Base-by-base conservation (phyloP, 169 alveolate genomes). In the Cryptosporidium felis region DNA sequence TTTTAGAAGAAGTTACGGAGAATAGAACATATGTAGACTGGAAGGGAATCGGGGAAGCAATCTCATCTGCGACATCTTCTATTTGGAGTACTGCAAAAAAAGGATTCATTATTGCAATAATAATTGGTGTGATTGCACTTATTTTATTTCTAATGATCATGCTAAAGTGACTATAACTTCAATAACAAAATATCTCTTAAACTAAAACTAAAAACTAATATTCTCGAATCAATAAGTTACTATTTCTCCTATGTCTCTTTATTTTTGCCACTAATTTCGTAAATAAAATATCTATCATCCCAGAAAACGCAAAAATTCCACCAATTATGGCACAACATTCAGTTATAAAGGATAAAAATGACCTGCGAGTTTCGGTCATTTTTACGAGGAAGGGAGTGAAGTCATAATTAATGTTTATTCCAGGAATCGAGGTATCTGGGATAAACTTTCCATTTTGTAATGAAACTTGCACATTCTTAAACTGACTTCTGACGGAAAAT, bases 1-100 rank as follows among this genome's bases (percentile, higher is more conserved):
- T 89, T 80, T 88, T 95, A 14, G 96, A 95, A 4, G 89, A 89
- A 1, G 97, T 95, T 32, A 88, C 94, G 16, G 96, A 94, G 49
- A 94, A 95, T 82, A 89, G 98, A 51, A 92, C 95, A 0, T 94
- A 91, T 80, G 93, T 95, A 3, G 97, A 94, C 89, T 94, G 96
- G 97, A 91, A 92, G 16, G 95, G 91, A 42, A 91, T 95, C 14
- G 94, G 91, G 21, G 96, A 94, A 42, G 94, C 93, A 18, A 63
- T 92, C 14, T 90, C 91, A 21, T 90, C 85, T 47, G 94, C 95
- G 10, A 89, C 95, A 32, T 92, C 93, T 26, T 91, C 95, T 16
- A 91, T 92, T 41, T 89, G 80, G 80, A 66, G 63, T 18, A 36
- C 65, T 12, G 85, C 85, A 6, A 74, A 74, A 36, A 49, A 56